These are phyloP conservation scores for Parascedosporium putredinis DNA, from an alignment of 2,329 filamentous ascomycete genomes.

Conservation along the genomic window DNA sequence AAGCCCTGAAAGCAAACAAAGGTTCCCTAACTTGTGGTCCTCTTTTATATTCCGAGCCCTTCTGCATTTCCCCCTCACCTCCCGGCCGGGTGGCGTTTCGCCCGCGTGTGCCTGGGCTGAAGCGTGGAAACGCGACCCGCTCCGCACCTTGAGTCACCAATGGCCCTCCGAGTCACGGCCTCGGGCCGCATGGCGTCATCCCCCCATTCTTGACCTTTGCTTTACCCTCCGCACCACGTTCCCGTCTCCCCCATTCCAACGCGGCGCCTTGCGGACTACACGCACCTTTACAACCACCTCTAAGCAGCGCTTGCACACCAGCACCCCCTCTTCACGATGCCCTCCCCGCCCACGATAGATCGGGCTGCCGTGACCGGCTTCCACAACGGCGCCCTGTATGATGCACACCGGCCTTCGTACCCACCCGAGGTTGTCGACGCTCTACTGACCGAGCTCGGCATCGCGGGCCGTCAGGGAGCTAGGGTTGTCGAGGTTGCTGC, in stretches of 20 bases:
- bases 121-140: no score
- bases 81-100: no score
- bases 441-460: slow-evolving; percentile 44
- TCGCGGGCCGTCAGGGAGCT: slow-evolving; percentile 35
- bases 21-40: no score
- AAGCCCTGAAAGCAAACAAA: no score
- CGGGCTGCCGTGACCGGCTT: slow-evolving; percentile 46
- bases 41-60: no score
- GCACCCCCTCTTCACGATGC: background rate
- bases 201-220: background rate
- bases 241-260: no score
- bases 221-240: background rate
- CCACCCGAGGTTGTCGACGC: slow-evolving; percentile 43
- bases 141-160: no score
- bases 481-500: slow-evolving; percentile 54
- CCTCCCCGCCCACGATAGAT: slow-evolving; percentile 37
- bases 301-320: background rate
- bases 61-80: no score
- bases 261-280: no score
- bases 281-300: background rate
- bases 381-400: slow-evolving; percentile 52
- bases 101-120: no score
- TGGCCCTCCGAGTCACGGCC: background rate
- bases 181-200: background rate
- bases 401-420: slow-evolving; percentile 59